Base-by-base conservation (phyloP, 2,329 filamentous ascomycete genomes). In the Fusarium sp. region DNA sequence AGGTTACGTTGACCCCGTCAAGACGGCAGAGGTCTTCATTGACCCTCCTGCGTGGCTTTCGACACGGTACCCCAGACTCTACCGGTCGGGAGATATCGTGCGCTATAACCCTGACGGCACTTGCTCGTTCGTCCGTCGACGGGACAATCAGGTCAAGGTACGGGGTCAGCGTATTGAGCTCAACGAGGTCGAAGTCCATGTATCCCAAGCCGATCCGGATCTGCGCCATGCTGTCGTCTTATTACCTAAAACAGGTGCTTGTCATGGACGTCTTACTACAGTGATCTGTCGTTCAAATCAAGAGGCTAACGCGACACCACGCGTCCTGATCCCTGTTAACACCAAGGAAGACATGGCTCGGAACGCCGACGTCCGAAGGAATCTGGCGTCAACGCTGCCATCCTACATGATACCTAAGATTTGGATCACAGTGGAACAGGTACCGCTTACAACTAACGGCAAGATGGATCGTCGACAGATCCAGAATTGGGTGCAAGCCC, bases 81-180 rank as follows among this genome's bases (percentile, higher is more conserved):
- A 49, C 18, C 45, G 45, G 1, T 49, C 45, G 34, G 45, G 45
- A 49, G 45, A 49, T 26, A 49, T 49, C 4, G 45, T n/a, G 18
- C 45, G 45, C 13, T 36, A 36, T 36, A 49, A 49, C 30, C 45
- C 45, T 12, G 45, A 49, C 13, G 45, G 45, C 9, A 49, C 45
- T 50, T 37, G 3, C 1, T 46, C 53, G 2, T 73, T 62, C 58
- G 49, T 74, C n/a, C 69, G 75, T 36, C 69, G 75, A 2, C 69
- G 69, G 20, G 75, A 78, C 42, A 51, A 54, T 8, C 74, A 78
- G 45, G 67, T 76, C 28, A 78, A 78, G 62, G 57, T 77, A 20
- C 67, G 65, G 16, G 74, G 75, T 8, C 72, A 77, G 34, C 66
- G 74, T 15, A 42, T 55, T 31, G 57, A 61, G 38, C 51, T 55